Evolutionary conservation across 768 basidiomycete genomes (phyloP), one percentile per base, ranked within the genome.

Genomic region (Hericium alpestre): DNA sequence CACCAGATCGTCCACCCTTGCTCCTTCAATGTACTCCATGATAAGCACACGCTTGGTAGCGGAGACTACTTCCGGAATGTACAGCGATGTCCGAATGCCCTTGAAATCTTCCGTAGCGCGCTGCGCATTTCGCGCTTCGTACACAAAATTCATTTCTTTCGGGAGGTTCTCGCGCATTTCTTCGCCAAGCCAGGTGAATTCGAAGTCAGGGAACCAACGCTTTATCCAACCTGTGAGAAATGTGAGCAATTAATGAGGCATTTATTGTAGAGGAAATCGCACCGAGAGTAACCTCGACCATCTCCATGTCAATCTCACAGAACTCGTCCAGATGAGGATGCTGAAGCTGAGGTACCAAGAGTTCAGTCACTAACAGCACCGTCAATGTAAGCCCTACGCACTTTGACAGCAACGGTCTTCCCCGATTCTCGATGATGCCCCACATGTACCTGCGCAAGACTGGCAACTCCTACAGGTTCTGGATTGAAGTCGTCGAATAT

Each of bases 251-350:
- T 23, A 50, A 25, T 12, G 32, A 25, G 27, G n/a, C 13, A 38
- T 11, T 38, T 20, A 20, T 25, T 32, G 9, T 32, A 32, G 9
- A 32, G 38, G 38, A 13, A 4, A 22, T 62, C 77, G 18, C 60
- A 84, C 85, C 83, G 8, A 90, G 72, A 7, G 86, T 81, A 15
- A 84, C 78, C 51, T 87, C 84, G 12, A 90, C 86, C 81, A 86
- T 88, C 61, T 84, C 81, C 81, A 87, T 90, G 65, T 99, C 96
- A 48, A 98, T 83, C 57, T 87, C 80, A 60, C 86, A 90, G 66
- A 93, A 99, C 67, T 97, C 94, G 13, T 86, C 83, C 2, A 99
- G 76, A 69, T 88, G 90, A 9, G 96, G 93, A 69, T 99, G 96
- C 76, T 97, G 93, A 38, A 92, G 61, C 86, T 87, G 55, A 39